Conservation (phyloP, 2,329 filamentous ascomycete species). For the Cytospora schulzeri region DNA sequence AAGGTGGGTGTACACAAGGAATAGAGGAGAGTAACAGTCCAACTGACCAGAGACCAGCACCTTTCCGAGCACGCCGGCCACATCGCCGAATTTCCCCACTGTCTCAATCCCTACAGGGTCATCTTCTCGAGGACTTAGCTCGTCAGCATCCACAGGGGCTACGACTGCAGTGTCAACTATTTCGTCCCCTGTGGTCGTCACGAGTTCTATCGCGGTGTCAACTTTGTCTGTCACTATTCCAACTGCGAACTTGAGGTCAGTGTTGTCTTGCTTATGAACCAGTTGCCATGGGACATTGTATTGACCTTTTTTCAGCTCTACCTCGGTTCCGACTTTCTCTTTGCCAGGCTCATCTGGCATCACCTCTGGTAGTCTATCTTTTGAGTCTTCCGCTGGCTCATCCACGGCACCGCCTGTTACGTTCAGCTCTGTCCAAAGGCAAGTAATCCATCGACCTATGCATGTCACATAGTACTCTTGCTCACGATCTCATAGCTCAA, state of each 20-base stretch:
- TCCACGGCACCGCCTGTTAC: neutral
- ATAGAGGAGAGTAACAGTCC: neutral
- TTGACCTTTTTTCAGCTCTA: slow-evolving; percentile 13
- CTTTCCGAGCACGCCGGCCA: neutral
- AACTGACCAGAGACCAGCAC: slow-evolving; percentile 7
- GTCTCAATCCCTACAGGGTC: slow-evolving; percentile 5
- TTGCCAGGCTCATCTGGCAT: neutral
- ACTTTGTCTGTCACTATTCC: slow-evolving; percentile 10
- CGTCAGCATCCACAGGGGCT: neutral
- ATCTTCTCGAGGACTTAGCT: slow-evolving; percentile 3
- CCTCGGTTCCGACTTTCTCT: neutral
- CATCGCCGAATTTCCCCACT: slow-evolving; percentile 8
- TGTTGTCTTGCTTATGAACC: neutral
- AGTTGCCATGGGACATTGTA: neutral
- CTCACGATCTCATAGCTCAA: neutral
- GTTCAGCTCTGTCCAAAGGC: neutral
- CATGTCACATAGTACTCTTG: neutral
- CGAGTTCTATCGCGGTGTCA: slow-evolving; percentile 7
- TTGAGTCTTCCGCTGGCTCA: neutral
- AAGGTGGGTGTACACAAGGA: slow-evolving; percentile 7
- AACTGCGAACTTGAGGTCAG: slow-evolving; percentile 17
- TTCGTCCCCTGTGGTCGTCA: slow-evolving; percentile 9
- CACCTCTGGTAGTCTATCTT: neutral
- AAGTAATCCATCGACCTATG: neutral
- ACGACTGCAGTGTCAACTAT: slow-evolving; percentile 3